Evolutionary conservation across 2,329 filamentous ascomycete genomes (phyloP).

Genomic region (Neonectria punicea): DNA sequence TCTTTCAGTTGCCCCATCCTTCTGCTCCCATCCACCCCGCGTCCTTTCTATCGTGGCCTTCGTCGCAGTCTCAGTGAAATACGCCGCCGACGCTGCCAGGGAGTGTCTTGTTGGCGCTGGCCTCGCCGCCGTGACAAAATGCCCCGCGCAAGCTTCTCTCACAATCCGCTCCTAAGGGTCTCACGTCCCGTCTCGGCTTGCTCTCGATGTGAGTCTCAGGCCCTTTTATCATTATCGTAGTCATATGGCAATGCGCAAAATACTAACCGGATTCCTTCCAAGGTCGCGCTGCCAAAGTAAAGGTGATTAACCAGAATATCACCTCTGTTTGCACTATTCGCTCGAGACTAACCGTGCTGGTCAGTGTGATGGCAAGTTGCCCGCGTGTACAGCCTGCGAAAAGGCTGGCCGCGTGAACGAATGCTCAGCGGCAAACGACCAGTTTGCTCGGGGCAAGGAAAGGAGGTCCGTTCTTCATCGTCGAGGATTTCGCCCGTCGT

Average conservation of each 20-base stretch:
- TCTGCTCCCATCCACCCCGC: background rate
- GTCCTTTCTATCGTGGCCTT: background rate
- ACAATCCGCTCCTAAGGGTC: constrained; percentile 74
- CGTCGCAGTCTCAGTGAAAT: background rate
- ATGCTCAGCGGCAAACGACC: constrained; percentile 94
- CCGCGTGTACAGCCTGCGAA: constrained; percentile 94
- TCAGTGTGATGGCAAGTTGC: constrained; percentile 94
- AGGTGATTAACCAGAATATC: constrained; percentile 58
- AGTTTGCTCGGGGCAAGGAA: constrained; percentile 95
- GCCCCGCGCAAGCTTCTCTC: constrained; percentile 60
- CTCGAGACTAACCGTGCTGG: constrained; percentile 19
- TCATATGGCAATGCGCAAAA: background rate
- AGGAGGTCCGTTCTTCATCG: constrained; percentile 69
- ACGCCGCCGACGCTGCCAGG: background rate
- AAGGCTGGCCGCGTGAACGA: constrained; percentile 86
- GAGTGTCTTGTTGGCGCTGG: constrained; percentile 4
- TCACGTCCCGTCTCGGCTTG: constrained; percentile 84
- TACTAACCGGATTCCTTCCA: constrained; percentile 23
- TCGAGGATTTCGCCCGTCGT: background rate
- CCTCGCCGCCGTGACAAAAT: constrained; percentile 43
- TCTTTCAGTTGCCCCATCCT: constrained; percentile 22
- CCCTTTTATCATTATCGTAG: constrained; percentile 11
- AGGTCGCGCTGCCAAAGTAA: constrained; percentile 91
- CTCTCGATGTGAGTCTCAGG: constrained; percentile 69
- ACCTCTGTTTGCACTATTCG: background rate